Evolutionary conservation across 164 flowering plant genomes (phyloP).

Genomic region (Paratinospora sagittata): DNA sequence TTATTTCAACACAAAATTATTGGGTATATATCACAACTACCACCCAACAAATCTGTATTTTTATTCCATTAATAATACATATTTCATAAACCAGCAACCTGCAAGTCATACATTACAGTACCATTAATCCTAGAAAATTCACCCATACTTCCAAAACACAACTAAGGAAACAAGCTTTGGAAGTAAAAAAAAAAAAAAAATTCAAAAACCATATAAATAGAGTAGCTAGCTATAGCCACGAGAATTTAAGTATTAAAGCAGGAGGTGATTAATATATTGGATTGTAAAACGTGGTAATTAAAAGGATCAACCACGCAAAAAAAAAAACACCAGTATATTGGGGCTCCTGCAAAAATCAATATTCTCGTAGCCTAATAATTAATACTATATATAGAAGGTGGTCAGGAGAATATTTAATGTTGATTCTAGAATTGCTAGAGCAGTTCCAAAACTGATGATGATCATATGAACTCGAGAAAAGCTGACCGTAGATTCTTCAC

Average conservation of each 20-base stretch:
- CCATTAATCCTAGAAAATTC: too few relatives aligned
- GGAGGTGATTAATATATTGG: neutral
- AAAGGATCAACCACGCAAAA: neutral
- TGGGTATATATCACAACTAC: too few relatives aligned
- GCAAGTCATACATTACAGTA: too few relatives aligned
- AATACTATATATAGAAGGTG: neutral
- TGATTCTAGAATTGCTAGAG: too few relatives aligned
- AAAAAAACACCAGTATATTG: neutral
- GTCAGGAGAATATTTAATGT: neutral
- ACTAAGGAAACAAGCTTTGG: too few relatives aligned
- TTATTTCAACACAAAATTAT: too few relatives aligned
- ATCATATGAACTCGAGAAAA: slow-evolving; percentile 31
- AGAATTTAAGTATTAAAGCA: neutral
- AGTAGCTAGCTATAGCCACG: neutral
- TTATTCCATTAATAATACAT: too few relatives aligned
- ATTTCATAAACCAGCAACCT: too few relatives aligned
- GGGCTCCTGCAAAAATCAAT: slow-evolving; percentile 14
- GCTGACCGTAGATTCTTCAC: slow-evolving; percentile 35
- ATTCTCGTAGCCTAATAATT: slow-evolving; percentile 14
- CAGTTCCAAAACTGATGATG: too few relatives aligned
- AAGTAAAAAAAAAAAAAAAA: neutral
- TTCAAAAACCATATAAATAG: neutral
- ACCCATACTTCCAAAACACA: too few relatives aligned
- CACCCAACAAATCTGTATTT: too few relatives aligned
- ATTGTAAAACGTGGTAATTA: neutral